A percentile compares a stretch with the other conserved stretches of the same genome.
Evolutionary conservation across 73 alveolate genomes (phyloP).

Genomic region (Tetrahymena thermophila): DNA sequence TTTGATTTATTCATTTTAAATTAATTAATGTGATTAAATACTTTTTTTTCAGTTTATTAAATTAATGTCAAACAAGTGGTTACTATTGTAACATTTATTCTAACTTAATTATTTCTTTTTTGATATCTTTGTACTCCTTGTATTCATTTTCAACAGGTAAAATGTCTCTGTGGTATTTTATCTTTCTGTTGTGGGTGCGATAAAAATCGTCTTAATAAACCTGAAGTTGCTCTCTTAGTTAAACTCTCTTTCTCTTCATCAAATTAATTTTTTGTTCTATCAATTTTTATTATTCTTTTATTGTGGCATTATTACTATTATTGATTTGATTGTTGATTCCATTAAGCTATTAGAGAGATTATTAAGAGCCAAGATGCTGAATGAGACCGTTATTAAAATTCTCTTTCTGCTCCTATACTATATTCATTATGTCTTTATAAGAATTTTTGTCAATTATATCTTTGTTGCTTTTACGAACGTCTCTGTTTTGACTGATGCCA

Average conservation of each 20-base stretch:
- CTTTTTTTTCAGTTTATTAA: background rate
- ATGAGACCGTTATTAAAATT: background rate
- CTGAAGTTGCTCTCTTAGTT: slow-evolving; percentile 59
- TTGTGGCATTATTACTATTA: background rate
- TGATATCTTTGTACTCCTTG: slow-evolving; percentile 73
- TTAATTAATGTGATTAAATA: too few species aligned
- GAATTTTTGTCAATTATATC: background rate
- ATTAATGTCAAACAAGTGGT: background rate
- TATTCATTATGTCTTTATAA: background rate
- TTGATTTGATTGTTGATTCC: background rate
- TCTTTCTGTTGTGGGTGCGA: slow-evolving; percentile 68
- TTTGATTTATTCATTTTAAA: too few species aligned
- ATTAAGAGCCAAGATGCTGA: background rate
- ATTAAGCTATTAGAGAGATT: background rate
- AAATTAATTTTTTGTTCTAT: slow-evolving; percentile 35
- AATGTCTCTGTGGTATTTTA: slow-evolving; percentile 76
- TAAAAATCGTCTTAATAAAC: slow-evolving; percentile 71
- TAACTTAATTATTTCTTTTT: slow-evolving; percentile 54
- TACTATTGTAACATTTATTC: slow-evolving; percentile 33
- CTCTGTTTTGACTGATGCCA: background rate
- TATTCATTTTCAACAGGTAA: slow-evolving; percentile 77
- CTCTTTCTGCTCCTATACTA: background rate
- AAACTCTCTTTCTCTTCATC: slow-evolving; percentile 56
- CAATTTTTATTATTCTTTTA: slow-evolving; percentile 17
- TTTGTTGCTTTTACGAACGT: background rate